phyloP scores from a whole-genome alignment of 495 filamentous ascomycete genomes.

The Cryomyces minteri region DNA sequence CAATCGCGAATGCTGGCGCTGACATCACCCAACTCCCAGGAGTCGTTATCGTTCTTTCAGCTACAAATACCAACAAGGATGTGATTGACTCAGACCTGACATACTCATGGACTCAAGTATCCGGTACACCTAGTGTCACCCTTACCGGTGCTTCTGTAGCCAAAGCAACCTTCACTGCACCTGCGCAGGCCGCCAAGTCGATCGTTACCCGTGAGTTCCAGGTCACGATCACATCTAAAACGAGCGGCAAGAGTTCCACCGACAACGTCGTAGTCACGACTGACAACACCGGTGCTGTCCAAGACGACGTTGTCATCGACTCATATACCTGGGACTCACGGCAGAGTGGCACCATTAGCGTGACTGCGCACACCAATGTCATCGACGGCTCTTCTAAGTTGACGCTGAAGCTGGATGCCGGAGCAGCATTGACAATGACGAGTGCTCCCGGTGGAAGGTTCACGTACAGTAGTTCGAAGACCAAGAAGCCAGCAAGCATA shows the following conservation, averaged over 20 bases:
- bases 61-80: constrained; percentile 3
- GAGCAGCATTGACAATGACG: constrained; percentile 3
- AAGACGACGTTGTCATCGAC: constrained; percentile 5
- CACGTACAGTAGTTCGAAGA: constrained; percentile 2
- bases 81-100: constrained; percentile 3
- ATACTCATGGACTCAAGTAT: constrained; percentile 6
- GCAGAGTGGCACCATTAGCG: constrained; percentile 8
- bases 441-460: constrained; percentile 1
- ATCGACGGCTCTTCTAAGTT: constrained; percentile 6
- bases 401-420: constrained; percentile 3
- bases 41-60: constrained; percentile 4
- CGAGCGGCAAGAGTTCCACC: constrained; percentile 2
- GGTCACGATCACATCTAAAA: constrained; percentile 3
- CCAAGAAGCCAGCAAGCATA: constrained; percentile 6
- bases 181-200: constrained; percentile 1
- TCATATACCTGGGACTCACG: constrained; percentile 3
- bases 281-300: background rate
- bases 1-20: background rate
- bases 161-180: constrained; percentile 4
- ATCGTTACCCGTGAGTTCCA: constrained; percentile 2
- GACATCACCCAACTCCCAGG: background rate
- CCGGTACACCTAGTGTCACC: constrained; percentile 1
- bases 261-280: constrained; percentile 4
- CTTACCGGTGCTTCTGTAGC: constrained; percentile 3
- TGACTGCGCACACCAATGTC: constrained; percentile 7